These are phyloP conservation scores for Fusarium globosum DNA, from an alignment of 2,329 filamentous ascomycete genomes.

Conservation along the genomic window DNA sequence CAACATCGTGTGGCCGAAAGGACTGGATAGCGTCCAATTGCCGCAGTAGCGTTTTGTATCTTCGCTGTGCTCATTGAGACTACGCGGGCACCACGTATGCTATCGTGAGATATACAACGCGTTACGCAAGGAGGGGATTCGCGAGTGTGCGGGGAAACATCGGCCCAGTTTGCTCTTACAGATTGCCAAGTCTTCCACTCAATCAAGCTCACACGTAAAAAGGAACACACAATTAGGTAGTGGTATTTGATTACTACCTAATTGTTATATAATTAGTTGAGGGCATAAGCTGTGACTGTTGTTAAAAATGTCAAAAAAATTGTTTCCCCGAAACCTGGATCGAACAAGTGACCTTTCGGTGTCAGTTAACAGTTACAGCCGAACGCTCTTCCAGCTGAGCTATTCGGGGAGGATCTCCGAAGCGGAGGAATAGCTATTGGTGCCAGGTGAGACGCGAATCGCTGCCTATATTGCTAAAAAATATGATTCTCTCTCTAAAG, in stretches of 20 bases:
- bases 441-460: rapidly evolving
- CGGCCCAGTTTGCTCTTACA: not conserved
- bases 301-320: not conserved
- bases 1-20: too few species aligned
- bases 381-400: constrained; percentile 31
- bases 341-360: constrained; percentile 32
- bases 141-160: not conserved
- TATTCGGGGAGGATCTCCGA: constrained; percentile 26
- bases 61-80: not conserved
- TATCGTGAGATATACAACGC: too few species aligned
- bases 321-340: constrained; percentile 26
- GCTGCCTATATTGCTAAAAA: rapidly evolving
- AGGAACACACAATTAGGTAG: too few species aligned
- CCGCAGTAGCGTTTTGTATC: not conserved
- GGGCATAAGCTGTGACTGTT: too few species aligned
- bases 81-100: not conserved
- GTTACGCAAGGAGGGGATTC: not conserved
- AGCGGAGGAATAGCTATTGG: constrained; percentile 22
- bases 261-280: too few species aligned
- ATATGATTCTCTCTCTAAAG: too few species aligned
- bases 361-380: constrained; percentile 28
- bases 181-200: not conserved
- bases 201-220: too few species aligned
- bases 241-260: too few species aligned
- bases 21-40: too few species aligned